Evolutionary conservation across 495 filamentous ascomycete species (phyloP).

Genomic region (Daldinia loculata): DNA sequence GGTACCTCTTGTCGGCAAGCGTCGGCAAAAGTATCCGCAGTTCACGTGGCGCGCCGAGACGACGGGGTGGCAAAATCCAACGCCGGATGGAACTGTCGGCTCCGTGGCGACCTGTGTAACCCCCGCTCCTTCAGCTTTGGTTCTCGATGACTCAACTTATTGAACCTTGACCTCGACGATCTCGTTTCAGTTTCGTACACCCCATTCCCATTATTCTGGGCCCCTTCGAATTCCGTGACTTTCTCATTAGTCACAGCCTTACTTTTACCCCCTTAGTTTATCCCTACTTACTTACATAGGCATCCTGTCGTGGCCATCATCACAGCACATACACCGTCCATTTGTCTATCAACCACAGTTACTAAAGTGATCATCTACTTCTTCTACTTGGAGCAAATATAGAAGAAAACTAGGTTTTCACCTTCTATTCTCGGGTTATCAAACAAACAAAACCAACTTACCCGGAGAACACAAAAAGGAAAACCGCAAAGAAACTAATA

Average conservation of each 20-base stretch:
- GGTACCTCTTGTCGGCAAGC: conserved; percentile 5
- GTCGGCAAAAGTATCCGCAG: conserved; percentile 12
- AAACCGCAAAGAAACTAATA: not conserved
- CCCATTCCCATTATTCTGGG: not conserved
- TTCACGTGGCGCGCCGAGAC: conserved; percentile 5
- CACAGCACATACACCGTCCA: not conserved
- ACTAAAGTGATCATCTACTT: not conserved
- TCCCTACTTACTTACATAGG: not conserved
- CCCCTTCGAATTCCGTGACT: not conserved
- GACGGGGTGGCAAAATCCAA: conserved; percentile 30
- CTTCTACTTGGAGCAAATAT: not conserved
- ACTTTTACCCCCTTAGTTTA: conserved; percentile 3
- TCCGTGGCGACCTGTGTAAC: conserved; percentile 25
- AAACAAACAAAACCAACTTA: not conserved
- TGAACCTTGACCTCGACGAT: conserved; percentile 14
- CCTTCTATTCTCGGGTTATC: not conserved
- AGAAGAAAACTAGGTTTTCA: not conserved
- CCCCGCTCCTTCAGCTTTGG: not conserved
- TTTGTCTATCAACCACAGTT: not conserved
- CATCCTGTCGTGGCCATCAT: conserved; percentile 9
- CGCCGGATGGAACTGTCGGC: conserved; percentile 27
- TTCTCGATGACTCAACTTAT: not conserved
- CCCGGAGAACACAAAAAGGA: not conserved
- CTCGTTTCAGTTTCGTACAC: conserved; percentile 15
- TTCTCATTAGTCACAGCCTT: conserved; percentile 18